Base-by-base conservation (phyloP, 2,329 filamentous ascomycete genomes). In the Aspergillus luchuensis region DNA sequence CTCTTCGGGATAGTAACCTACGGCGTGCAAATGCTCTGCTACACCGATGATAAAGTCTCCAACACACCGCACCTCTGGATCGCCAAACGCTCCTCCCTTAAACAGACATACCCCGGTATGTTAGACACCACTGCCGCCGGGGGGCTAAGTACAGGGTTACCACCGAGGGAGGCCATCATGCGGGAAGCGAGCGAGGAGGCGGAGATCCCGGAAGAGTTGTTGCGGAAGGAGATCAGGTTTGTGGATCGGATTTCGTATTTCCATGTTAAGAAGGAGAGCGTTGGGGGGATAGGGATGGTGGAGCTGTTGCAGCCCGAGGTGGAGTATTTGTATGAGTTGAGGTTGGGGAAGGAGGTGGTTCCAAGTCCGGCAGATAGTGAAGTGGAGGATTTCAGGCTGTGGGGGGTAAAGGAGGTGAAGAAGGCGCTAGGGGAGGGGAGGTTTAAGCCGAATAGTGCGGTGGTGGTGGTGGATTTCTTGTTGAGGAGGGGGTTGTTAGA, bases 1-100 rank as follows among this genome's bases (percentile, higher is more conserved):
- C 65, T 80, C 10, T 76, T 81, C 15, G 66, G 80, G 2, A 74
- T 81, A 6, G 72, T 81, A 4, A 79, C 74, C 2, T 78, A 76
- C 54, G 78, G 79, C 5, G 75, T 80, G 10, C 80, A 82, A 58
- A 57, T 80, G 60, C 74, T 71, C 0, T 77, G 72, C 1, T 81
- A 74, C 58, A 72, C 74, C 2, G 30, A 49, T 3, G 57, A 59
- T 17, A 56, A 25, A 19, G 21, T 61, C 13, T 60, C 47, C 1
- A 15, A 13, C 33, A 36, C 33, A 1, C 38, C 66, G 4, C 65
- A 39, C 10, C 39, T 74, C 5, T 76, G 74, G 74, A 67, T 76
- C 5, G 66, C 67, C 1, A 59, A 60, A 8, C 60, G 73, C 17
- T 63, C 68, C 2, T 17, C 33, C 5, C 56, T 28, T 6, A 73